Base-by-base conservation (phyloP, 2,329 filamentous ascomycete species). In the Didymella keratinophila region DNA sequence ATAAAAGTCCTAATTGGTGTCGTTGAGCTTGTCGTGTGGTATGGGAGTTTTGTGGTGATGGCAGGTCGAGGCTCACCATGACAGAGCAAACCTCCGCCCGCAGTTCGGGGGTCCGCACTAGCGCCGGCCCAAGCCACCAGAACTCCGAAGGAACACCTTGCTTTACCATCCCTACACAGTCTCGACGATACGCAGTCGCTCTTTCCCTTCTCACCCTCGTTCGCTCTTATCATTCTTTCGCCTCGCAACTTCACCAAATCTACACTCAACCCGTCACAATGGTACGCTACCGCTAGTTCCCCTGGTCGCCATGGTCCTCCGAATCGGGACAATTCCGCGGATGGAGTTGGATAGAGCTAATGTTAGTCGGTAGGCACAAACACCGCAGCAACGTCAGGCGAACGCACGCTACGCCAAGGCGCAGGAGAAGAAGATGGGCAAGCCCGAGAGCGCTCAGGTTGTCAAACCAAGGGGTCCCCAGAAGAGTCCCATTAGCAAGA, bases 331-430 rank as follows among this genome's bases (percentile, higher is more conserved):
- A 27, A 4, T 27, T 43, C 41, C 41, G 41, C 41, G 23, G 23
- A 27, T 27, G 12, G 21, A 27, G 41, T 16, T 21, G 49, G n/a
- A n/a, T n/a, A n/a, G n/a, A n/a, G n/a, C n/a, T n/a, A n/a, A n/a
- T n/a, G n/a, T n/a, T n/a, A n/a, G n/a, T n/a, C n/a, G n/a, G 25
- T 27, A 93, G 90, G 90, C 88, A 69, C 91, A 94, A 88, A 95
- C 91, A 67, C 91, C 89, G 68, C 86, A 92, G 78, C 92, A 95
- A 82, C 89, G 91, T 77, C 87, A 87, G 73, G 88, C 89, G 63
- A 95, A 95, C 81, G 86, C 86, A 73, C 89, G 90, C 79, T 96
- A 92, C 79, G 88, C 84, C 67, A 89, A 89, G 76, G 83, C 86
- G 52, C 88, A 94, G 76, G 87, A 90, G 74, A 81, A 83, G 60